These are phyloP conservation scores for Colletotrichum kahawae DNA, from an alignment of 2,329 filamentous ascomycete genomes.

Conservation along the genomic window DNA sequence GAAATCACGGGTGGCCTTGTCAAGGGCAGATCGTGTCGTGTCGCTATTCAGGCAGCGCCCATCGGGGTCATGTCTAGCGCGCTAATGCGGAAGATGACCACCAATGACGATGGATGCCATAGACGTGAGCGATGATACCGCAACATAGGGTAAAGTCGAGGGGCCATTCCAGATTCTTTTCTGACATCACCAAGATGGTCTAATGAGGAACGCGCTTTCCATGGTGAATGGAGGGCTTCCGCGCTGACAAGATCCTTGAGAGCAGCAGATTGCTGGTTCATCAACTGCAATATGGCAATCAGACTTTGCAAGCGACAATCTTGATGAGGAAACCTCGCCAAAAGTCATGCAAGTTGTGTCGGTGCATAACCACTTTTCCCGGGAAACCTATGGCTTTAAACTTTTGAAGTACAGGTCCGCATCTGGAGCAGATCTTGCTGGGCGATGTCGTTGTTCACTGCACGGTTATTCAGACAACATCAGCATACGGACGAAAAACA, in stretches of 20 bases:
- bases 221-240: not conserved
- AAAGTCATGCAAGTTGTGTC: not conserved
- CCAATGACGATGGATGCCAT: not conserved
- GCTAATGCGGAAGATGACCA: not conserved
- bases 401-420: not conserved
- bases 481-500: not conserved
- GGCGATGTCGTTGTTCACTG: not conserved
- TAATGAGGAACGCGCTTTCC: not conserved
- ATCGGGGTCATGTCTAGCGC: not conserved
- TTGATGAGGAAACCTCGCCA: not conserved
- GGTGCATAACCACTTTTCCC: not conserved
- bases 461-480: not conserved
- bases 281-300: not conserved
- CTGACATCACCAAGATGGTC: not conserved
- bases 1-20: not conserved
- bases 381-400: not conserved
- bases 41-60: not conserved
- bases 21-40: not conserved
- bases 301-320: not conserved
- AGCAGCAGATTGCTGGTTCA: not conserved
- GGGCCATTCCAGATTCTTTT: not conserved
- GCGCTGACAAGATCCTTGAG: not conserved
- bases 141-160: not conserved
- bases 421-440: not conserved
- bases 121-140: not conserved